Base-by-base conservation (phyloP, 2,329 filamentous ascomycete genomes). In the Cladosporium colombiae region DNA sequence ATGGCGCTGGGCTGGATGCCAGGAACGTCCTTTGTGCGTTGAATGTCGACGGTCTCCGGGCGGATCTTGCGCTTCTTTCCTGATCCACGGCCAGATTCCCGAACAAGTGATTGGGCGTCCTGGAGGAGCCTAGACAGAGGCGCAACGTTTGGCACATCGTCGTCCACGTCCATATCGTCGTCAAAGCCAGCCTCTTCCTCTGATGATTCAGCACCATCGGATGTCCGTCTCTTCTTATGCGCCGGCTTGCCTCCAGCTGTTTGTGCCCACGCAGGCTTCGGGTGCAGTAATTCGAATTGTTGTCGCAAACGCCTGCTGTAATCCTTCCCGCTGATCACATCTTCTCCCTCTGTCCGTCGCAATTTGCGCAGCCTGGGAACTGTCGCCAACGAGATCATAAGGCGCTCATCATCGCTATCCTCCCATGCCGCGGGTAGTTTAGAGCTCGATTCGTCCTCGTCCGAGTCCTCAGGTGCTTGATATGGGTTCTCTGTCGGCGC, bases 321-420 rank as follows among this genome's bases (percentile, higher is more conserved):
- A 77, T 97, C 94, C 68, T 87, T 89, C 57, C 95, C 95, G 71
- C 82, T 92, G 69, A 99, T 87, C 13, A 96, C 76, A 76, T 99
- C 95, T 74, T 99, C 95, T 1, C 86, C 86, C 74, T 94, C 92
- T 2, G 88, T 89, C 60, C 88, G 83, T 68, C 95, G 86, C 68
- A 99, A 82, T 78, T 98, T 98, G 70, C 93, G 87, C 75, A 97
- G 78, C 69, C 91, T 86, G 57, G 88, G 86, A 53, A 89, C 88
- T 29, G 87, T 86, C 3, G 92, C 90, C 46, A 99, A 84, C 16
- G 94, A 98, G 58, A 99, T 85, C 7, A 88, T 86, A 68, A 97
- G 81, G 63, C 91, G 86, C 75, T 98, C 95, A 75, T 99, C 95
- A 73, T 99, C 95, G 78, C 93, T 98, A 76, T 99, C 95, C 71